These are phyloP conservation scores for Teunomyces atbi DNA, from an alignment of 805 yeast species.

Conservation along the genomic window DNA sequence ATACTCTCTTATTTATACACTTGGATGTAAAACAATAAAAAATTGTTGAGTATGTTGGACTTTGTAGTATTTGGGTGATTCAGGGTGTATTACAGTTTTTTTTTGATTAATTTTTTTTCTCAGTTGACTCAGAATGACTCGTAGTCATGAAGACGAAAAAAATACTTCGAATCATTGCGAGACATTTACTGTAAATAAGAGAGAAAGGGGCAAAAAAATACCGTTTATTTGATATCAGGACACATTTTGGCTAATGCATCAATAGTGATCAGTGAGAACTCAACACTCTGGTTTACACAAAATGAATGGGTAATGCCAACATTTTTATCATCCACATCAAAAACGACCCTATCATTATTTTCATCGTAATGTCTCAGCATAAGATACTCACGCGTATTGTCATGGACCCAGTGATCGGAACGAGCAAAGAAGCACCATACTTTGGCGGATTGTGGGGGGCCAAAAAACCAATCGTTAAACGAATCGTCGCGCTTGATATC, in stretches of 20 bases:
- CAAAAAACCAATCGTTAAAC: conserved; percentile 50
- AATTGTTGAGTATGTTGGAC: not conserved
- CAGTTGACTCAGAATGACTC: conserved; percentile 7
- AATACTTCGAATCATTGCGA: not conserved
- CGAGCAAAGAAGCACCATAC: conserved; percentile 60
- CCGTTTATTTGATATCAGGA: not conserved
- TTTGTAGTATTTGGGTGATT: not conserved
- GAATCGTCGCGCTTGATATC: conserved; percentile 48
- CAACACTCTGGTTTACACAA: conserved; percentile 55
- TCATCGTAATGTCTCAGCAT: conserved; percentile 33
- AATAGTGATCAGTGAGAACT: conserved; percentile 45
- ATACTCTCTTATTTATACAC: not conserved
- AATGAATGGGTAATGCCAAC: conserved; percentile 54
- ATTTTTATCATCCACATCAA: conserved; percentile 33
- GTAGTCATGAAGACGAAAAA: not conserved
- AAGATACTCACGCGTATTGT: conserved; percentile 47
- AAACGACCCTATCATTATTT: conserved; percentile 26
- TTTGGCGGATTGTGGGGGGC: conserved; percentile 19
- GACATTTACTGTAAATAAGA: not conserved
- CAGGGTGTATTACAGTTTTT: not conserved
- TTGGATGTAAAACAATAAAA: not conserved
- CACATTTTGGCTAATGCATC: conserved; percentile 11
- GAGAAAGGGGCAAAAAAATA: too few relatives aligned
- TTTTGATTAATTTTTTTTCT: not conserved
- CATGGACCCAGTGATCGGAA: conserved; percentile 66